phyloP scores from a whole-genome alignment of 331 rosid species.

The Malus hybrid region DNA sequence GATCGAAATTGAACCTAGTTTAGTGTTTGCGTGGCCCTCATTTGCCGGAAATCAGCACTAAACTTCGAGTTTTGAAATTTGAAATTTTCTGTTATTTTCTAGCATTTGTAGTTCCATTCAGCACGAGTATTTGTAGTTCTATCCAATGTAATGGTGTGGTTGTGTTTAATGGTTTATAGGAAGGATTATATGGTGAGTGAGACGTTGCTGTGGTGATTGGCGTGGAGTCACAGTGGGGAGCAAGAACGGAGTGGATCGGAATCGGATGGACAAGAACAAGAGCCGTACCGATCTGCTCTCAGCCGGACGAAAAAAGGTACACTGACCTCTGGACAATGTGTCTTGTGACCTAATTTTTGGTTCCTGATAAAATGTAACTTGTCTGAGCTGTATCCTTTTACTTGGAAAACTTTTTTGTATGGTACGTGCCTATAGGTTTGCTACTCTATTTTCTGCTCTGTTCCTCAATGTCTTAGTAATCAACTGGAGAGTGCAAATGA shows the following conservation, averaged over 20 bases:
- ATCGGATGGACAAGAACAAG: slow-evolving; percentile 87
- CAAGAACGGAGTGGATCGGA: slow-evolving; percentile 56
- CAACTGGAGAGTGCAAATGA: not conserved
- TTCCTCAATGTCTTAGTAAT: not conserved
- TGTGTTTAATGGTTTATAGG: slow-evolving; percentile 7
- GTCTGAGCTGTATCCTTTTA: not conserved
- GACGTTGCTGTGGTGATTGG: slow-evolving; percentile 23
- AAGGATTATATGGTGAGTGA: slow-evolving; percentile 31
- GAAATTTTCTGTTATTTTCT: not conserved
- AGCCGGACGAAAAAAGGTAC: slow-evolving; percentile 82
- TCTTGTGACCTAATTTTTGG: not conserved
- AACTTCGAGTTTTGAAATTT: not conserved
- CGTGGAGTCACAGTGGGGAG: slow-evolving; percentile 31
- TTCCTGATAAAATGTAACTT: not conserved
- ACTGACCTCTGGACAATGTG: not conserved
- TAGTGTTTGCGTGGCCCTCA: not conserved
- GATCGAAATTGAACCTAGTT: not conserved
- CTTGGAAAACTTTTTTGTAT: not conserved
- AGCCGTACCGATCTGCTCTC: slow-evolving; percentile 94
- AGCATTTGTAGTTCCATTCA: not conserved
- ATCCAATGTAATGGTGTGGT: not conserved
- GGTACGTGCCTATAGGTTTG: not conserved
- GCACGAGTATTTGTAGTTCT: not conserved
- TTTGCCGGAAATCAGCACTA: not conserved
- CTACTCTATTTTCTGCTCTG: not conserved